Conservation (phyloP, 2,329 filamentous ascomycete species). For the Cladosporium velox region DNA sequence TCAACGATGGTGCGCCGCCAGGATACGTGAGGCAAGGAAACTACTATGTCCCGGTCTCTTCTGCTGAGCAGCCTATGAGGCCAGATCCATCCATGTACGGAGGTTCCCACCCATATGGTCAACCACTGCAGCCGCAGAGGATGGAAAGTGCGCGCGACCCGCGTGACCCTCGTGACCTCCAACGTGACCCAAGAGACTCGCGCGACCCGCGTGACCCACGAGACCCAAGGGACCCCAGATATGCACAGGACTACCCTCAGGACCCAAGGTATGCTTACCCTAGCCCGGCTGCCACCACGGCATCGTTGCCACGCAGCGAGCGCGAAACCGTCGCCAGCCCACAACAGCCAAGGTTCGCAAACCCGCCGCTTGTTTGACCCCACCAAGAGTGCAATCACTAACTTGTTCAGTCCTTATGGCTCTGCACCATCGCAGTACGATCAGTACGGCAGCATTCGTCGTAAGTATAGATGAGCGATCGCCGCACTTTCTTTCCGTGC, state of each 20-base stretch:
- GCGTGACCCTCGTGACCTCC: slow-evolving; percentile 10
- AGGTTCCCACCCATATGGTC: slow-evolving; percentile 12
- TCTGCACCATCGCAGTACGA: slow-evolving; percentile 33
- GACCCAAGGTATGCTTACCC: slow-evolving; percentile 40
- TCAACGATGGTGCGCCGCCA: slow-evolving; percentile 35
- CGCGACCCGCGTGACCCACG: slow-evolving; percentile 13
- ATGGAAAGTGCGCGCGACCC: slow-evolving; percentile 26
- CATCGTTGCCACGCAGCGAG: slow-evolving; percentile 32
- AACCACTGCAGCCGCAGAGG: slow-evolving; percentile 18
- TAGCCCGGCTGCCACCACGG: slow-evolving; percentile 38
- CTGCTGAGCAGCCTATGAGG: slow-evolving; percentile 29
- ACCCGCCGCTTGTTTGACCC: slow-evolving; percentile 13
- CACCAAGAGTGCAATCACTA: slow-evolving; percentile 23
- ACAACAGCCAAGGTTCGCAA: slow-evolving; percentile 36
- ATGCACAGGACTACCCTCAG: slow-evolving; percentile 33
- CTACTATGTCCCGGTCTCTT: slow-evolving; percentile 37
- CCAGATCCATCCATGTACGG: slow-evolving; percentile 14
- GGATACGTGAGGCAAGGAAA: slow-evolving; percentile 39
- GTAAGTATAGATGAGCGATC: slow-evolving; percentile 35
- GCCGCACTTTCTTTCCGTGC: slow-evolving; percentile 8
- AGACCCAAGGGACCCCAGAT: slow-evolving; percentile 27
- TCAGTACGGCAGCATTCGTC: slow-evolving; percentile 33
- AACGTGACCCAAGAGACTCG: slow-evolving; percentile 14
- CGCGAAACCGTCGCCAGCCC: slow-evolving; percentile 29
- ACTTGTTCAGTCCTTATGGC: slow-evolving; percentile 34